Evolutionary conservation across 306 rosid genomes (phyloP).

Genomic region (Echinosophora koreensis): DNA sequence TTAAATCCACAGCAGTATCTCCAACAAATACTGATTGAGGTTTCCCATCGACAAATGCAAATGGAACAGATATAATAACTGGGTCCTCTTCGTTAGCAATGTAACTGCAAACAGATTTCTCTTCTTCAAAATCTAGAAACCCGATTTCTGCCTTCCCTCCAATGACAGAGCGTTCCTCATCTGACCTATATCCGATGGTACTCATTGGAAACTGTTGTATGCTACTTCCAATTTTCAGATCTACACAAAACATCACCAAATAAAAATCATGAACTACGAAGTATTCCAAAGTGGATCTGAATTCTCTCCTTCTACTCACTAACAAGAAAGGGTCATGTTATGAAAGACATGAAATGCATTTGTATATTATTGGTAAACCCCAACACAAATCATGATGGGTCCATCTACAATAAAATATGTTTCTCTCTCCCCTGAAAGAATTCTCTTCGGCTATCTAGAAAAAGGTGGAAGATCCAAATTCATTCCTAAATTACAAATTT

Average conservation of each 20-base stretch:
- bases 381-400: background rate
- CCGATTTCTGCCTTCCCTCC: constrained; percentile 82
- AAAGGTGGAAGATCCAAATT: constrained; percentile 1
- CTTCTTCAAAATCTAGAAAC: constrained; percentile 80
- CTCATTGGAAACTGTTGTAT: constrained; percentile 61
- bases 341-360: background rate
- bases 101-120: constrained; percentile 77
- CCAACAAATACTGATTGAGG: constrained; percentile 73
- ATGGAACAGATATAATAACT: constrained; percentile 71
- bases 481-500: background rate
- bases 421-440: too few species aligned
- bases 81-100: constrained; percentile 60
- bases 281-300: constrained; percentile 14
- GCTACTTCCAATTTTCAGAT: constrained; percentile 42
- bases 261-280: constrained; percentile 6
- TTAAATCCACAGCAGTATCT: constrained; percentile 59
- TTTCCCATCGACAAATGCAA: constrained; percentile 67
- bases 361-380: background rate
- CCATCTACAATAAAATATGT: background rate
- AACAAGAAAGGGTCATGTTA: background rate
- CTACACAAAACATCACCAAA: constrained; percentile 47
- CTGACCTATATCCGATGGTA: constrained; percentile 58
- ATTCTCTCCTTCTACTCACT: constrained; percentile 1
- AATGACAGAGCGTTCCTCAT: constrained; percentile 77
- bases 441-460: background rate